A percentile compares a stretch with the other conserved stretches of the same genome.
phyloP scores from a whole-genome alignment of 495 filamentous ascomycete genomes.

The Tuber microsphaerosporum region DNA sequence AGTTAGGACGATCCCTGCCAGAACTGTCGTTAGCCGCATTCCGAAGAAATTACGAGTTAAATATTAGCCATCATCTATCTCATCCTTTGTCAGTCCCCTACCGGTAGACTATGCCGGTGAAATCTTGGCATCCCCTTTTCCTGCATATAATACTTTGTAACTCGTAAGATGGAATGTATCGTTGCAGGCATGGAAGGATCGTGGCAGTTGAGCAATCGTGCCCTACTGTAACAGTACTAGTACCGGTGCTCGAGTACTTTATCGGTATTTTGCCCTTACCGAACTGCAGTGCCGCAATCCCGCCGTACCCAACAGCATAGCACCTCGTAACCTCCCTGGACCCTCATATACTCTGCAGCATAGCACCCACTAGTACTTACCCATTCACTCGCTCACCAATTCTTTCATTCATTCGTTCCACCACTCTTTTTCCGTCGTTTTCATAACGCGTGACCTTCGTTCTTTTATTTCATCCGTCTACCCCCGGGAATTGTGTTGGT shows the following conservation, averaged over 20 bases:
- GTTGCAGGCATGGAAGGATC: neutral
- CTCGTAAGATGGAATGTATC: neutral
- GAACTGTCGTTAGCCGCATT: neutral
- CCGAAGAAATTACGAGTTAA: neutral
- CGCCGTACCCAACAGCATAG: neutral
- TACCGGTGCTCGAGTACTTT: no score
- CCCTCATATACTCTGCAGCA: neutral
- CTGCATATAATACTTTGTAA: no score
- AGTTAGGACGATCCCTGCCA: neutral
- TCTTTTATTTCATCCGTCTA: neutral
- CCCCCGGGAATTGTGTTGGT: neutral
- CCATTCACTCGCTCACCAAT: neutral
- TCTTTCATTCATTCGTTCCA: neutral
- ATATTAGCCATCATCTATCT: neutral
- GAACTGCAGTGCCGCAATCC: neutral
- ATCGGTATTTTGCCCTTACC: neutral
- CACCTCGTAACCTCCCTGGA: neutral
- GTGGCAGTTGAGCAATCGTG: neutral
- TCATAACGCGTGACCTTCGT: neutral
- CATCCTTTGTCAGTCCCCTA: neutral
- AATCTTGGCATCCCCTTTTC: slow-evolving; percentile 4
- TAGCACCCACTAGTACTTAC: neutral
- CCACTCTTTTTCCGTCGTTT: neutral
- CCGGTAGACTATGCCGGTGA: neutral
- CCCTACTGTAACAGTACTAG: no score